Base-by-base conservation (phyloP, 2,329 filamentous ascomycete genomes). In the Proliferodiscus dingleyae region DNA sequence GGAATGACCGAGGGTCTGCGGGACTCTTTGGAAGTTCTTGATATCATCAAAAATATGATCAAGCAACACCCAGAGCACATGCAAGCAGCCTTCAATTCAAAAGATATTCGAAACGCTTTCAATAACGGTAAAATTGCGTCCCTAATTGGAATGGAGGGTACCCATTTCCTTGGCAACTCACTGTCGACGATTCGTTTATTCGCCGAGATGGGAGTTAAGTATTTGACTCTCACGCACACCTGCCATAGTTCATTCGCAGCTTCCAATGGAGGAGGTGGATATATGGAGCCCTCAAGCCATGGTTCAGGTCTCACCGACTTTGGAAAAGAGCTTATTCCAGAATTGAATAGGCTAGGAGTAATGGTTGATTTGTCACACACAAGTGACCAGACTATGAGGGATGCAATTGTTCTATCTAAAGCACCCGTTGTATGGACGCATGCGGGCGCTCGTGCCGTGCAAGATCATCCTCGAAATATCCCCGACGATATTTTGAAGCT, bases 321-420 rank as follows among this genome's bases (percentile, higher is more conserved):
- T 2, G 81, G 81, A 1, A 69, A 70, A 37, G 64, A 69, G 3
- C 62, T 84, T 2, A 70, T 86, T 19, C 67, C 66, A 8, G 82
- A 85, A 61, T 84, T 86, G 80, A 86, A 85, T 57, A 70, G 81
- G 3, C 64, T 86, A 0, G 82, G 81, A 1, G 83, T 86, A 76
- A 71, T 86, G 5, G 74, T 85, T 26, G 83, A 86, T 59, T 70
- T 86, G 29, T 70, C 75, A 5, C 83, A 86, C 59, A 77, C 81
- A 11, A 78, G 72, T 46, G 66, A 70, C 24, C 73, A 80, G 45
- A 84, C 81, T 0, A 83, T 83, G 79, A 69, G 72, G 8, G 75
- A 84, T 57, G 77, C 79, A 0, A 68, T 86, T 1, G 66, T 66
- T 2, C 19, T 67, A 0, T 64, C 65, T 6, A 62, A 70, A 37